Conservation (phyloP, 2,329 filamentous ascomycete genomes). For the Nectriaceae sp. region DNA sequence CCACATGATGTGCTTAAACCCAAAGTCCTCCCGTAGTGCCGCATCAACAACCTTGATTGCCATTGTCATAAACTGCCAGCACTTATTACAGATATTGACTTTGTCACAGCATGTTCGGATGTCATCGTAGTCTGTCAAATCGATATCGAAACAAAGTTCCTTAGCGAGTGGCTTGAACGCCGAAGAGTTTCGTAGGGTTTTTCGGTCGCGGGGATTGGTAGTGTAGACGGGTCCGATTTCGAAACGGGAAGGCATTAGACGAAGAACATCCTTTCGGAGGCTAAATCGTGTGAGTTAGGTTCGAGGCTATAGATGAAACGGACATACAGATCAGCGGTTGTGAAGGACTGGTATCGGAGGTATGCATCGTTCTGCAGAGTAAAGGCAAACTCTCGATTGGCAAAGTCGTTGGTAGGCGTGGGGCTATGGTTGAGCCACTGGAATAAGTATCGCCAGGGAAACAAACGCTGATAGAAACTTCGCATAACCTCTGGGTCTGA, state of each 20-base stretch:
- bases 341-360: conserved; percentile 80
- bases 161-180: conserved; percentile 88
- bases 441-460: conserved; percentile 92
- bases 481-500: conserved; percentile 85
- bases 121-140: conserved; percentile 98
- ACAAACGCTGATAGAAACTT: conserved; percentile 92
- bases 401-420: conserved; percentile 83
- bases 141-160: conserved; percentile 98
- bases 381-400: conserved; percentile 92
- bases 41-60: conserved; percentile 90
- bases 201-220: conserved; percentile 90
- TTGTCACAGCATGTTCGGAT: conserved; percentile 93
- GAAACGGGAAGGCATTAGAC: conserved; percentile 87
- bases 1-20: conserved; percentile 96
- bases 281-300: conserved; percentile 40
- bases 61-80: conserved; percentile 98
- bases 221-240: conserved; percentile 98
- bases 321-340: conserved; percentile 53
- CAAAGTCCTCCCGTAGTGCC: conserved; percentile 90
- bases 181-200: conserved; percentile 76
- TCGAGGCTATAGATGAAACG: fast-evolving
- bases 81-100: conserved; percentile 90
- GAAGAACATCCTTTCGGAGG: conserved; percentile 87
- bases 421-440: conserved; percentile 97
- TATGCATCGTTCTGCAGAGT: conserved; percentile 92